These are phyloP conservation scores for Aspergillus quadricinctus DNA, from an alignment of 2,329 filamentous ascomycete species.

Conservation along the genomic window DNA sequence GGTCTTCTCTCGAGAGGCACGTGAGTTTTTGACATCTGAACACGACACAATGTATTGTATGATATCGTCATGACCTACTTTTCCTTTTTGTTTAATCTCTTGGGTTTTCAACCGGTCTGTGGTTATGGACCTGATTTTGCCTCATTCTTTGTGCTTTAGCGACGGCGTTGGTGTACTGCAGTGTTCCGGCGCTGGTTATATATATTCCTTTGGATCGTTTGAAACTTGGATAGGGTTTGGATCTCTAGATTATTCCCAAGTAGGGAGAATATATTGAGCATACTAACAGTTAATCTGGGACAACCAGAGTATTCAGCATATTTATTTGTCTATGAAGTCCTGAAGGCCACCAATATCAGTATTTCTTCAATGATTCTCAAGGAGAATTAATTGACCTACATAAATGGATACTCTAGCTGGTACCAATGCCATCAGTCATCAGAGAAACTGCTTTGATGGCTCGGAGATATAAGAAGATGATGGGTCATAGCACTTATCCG, in stretches of 20 bases:
- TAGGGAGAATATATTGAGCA: neutral
- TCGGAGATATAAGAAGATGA: no score
- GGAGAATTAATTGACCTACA: no score
- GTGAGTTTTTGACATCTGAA: neutral
- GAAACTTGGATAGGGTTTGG: neutral
- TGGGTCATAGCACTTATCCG: no score
- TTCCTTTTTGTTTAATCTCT: neutral
- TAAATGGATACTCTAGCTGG: no score
- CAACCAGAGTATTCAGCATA: neutral
- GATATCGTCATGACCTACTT: neutral
- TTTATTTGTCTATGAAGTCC: no score
- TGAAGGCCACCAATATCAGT: no score
- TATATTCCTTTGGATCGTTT: neutral
- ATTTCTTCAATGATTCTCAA: no score
- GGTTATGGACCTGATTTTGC: neutral
- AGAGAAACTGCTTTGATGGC: no score
- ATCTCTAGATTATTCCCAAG: neutral
- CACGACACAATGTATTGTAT: neutral
- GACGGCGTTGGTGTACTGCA: neutral
- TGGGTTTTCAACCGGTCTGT: neutral
- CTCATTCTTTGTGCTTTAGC: neutral
- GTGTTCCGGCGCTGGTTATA: neutral
- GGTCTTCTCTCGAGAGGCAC: slow-evolving; percentile 30
- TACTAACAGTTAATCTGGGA: neutral
- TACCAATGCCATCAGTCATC: no score